Percentiles rank a stretch among this genome's conserved stretches.
phyloP scores from a whole-genome alignment of 768 basidiomycete species.

The Tricholoma saponaceum region DNA sequence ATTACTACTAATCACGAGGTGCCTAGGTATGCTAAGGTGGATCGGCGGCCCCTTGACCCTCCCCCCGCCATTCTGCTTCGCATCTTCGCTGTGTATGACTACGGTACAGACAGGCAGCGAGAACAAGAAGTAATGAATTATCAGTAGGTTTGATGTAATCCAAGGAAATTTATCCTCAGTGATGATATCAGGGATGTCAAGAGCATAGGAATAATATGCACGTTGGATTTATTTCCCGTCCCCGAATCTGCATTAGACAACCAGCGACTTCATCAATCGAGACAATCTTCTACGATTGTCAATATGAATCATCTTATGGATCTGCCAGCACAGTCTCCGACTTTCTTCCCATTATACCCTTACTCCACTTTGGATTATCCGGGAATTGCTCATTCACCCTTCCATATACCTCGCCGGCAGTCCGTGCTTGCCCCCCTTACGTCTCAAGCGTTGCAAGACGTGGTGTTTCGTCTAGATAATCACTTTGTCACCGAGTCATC shows the following conservation, averaged over 20 bases:
- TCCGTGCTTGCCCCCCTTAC: slow-evolving; percentile 27
- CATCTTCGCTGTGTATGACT: slow-evolving; percentile 41
- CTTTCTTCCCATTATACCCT: slow-evolving; percentile 36
- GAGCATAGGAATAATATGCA: slow-evolving; percentile 61
- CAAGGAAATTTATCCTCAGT: background rate
- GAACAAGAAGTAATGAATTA: slow-evolving; percentile 49
- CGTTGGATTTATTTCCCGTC: slow-evolving; percentile 67
- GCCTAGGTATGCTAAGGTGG: slow-evolving; percentile 52
- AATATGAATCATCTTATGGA: background rate
- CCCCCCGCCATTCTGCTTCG: slow-evolving; percentile 54
- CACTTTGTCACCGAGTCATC: slow-evolving; percentile 37
- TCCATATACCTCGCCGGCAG: slow-evolving; percentile 34
- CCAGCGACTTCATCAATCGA: slow-evolving; percentile 3
- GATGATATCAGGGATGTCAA: slow-evolving; percentile 42
- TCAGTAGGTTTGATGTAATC: slow-evolving; percentile 33
- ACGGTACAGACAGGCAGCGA: slow-evolving; percentile 32
- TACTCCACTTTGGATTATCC: slow-evolving; percentile 26
- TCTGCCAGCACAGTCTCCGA: slow-evolving; percentile 15
- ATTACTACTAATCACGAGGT: slow-evolving; percentile 3
- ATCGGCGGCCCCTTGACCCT: slow-evolving; percentile 67
- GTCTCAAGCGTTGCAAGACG: slow-evolving; percentile 23
- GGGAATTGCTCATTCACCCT: slow-evolving; percentile 22
- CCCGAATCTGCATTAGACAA: slow-evolving; percentile 26
- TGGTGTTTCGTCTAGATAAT: slow-evolving; percentile 26
- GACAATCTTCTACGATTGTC: background rate